Evolutionary conservation across 2,329 filamentous ascomycete species (phyloP), one percentile per base, ranked within the genome.

Genomic region (Fusarium hainanense): DNA sequence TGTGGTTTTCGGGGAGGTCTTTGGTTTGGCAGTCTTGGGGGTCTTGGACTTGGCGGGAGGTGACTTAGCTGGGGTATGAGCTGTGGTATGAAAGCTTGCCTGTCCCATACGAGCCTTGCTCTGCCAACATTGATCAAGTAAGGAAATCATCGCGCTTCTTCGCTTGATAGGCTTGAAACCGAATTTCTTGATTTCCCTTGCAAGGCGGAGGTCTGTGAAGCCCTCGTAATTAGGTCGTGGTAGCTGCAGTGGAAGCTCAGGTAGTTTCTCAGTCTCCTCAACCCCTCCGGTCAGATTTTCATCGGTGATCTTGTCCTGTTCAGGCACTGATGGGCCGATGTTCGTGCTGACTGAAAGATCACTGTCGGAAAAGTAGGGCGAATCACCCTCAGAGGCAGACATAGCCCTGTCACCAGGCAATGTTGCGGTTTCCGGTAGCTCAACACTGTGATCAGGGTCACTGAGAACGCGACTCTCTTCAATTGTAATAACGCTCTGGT

Each of bases 121-220:
- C 69, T 86, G 80, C 91, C 92, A 94, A 77, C 92, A 94, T 74
- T 89, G 87, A 54, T 92, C 82, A 14, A 94, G 81, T 13, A 93
- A 78, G 3, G 87, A 82, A 64, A 94, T 89, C 90, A 93, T 93
- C 11, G 88, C 88, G 50, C 85, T 83, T 20, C 92, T 85, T 58
- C 83, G 88, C 75, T 90, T 92, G 30, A 94, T 82, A 2, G 89
- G 82, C 75, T 94, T 94, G 79, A 94, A 94, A 0, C 90, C 91
- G 73, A 89, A 93, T 0, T 83, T 82, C 7, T 85, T 81, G 46
- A 94, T 81, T 73, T 91, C 85, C 58, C 84, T 87, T 4, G 88
- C 81, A 18, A 94, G 80, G 61, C 92, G 87, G 11, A 83, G 79
- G 65, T 91, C 89, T 5, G 89, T 89, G 62, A 87, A 89, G 0